Evolutionary conservation across 305 asterid genomes (phyloP).

Genomic region (Fraxinus xanthoxyloides): DNA sequence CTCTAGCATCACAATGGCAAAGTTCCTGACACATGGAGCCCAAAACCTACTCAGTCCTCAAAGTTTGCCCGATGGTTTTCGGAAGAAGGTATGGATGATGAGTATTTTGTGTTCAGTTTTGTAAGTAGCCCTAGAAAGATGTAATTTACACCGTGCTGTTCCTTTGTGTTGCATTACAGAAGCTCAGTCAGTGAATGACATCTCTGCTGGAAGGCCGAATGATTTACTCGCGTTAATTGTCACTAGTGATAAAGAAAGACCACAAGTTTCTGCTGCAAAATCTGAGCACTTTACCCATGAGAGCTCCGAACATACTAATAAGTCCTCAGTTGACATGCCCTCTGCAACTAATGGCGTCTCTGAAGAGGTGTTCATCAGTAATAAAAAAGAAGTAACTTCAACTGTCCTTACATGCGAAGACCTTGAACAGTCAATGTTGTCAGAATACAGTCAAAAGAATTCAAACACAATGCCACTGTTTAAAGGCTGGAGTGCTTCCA

Average conservation of each 20-base stretch:
- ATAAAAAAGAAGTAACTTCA: conserved; percentile 46
- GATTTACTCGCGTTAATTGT: conserved; percentile 71
- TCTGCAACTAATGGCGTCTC: conserved; percentile 46
- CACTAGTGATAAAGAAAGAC: conserved; percentile 61
- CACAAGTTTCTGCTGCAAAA: conserved; percentile 34
- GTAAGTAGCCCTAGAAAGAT: conserved; percentile 10
- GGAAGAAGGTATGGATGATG: conserved; percentile 64
- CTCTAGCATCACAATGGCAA: conserved; percentile 49
- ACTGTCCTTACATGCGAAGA: conserved; percentile 84
- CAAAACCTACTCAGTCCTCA: conserved; percentile 50
- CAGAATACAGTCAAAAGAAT: conserved; percentile 56
- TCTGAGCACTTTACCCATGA: conserved; percentile 29
- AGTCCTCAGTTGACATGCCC: conserved; percentile 26
- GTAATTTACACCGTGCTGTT: conserved; percentile 9
- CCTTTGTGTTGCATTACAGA: conserved; percentile 35
- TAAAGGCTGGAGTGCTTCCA: conserved; percentile 34
- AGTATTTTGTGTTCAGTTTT: conserved; percentile 6
- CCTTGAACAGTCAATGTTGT: conserved; percentile 84
- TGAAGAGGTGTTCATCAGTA: conserved; percentile 35
- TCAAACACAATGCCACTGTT: conserved; percentile 30
- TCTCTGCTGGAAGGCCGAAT: conserved; percentile 46
- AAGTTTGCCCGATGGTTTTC: conserved; percentile 89
- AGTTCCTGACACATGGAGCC: conserved; percentile 52
- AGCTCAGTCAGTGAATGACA: conserved; percentile 37
- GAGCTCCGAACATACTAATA: conserved; percentile 34